phyloP scores from a whole-genome alignment of 176 grass and related monocot species.

The Chloris gayana region DNA sequence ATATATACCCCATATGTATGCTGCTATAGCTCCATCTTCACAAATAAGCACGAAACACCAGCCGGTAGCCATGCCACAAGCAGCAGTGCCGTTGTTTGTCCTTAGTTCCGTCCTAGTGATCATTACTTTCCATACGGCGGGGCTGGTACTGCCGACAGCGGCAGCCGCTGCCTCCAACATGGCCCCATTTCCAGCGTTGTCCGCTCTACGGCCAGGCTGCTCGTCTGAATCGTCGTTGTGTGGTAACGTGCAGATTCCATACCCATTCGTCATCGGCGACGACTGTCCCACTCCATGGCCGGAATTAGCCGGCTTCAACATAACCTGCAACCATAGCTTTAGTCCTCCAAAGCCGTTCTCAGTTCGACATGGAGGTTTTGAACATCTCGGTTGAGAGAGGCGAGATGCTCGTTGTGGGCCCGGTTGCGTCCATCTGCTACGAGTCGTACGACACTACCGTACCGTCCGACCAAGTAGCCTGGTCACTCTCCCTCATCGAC shows the following conservation, averaged over 20 bases:
- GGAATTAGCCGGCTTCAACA: neutral
- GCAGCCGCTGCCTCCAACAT: too few species aligned
- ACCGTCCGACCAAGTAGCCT: rapidly evolving
- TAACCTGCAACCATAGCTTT: neutral
- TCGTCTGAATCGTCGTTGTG: neutral
- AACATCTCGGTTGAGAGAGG: neutral
- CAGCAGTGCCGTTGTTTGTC: too few species aligned
- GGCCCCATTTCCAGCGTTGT: too few species aligned
- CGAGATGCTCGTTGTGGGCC: neutral
- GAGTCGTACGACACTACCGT: neutral
- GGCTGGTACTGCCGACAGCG: too few species aligned
- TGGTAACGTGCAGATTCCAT: neutral
- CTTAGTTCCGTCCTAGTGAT: too few species aligned
- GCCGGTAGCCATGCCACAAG: too few species aligned
- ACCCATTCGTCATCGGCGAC: neutral
- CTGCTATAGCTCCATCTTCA: too few species aligned
- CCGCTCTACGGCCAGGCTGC: neutral
- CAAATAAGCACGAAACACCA: too few species aligned
- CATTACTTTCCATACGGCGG: too few species aligned
- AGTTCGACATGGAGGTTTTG: neutral
- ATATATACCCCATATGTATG: too few species aligned
- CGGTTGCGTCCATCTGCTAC: neutral
- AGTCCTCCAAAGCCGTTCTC: neutral
- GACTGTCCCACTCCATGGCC: neutral
- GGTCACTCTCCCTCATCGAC: neutral